A percentile compares a stretch with the other conserved stretches of the same genome.
Conservation (phyloP, 164 flowering plant species). For the Santalum album region DNA sequence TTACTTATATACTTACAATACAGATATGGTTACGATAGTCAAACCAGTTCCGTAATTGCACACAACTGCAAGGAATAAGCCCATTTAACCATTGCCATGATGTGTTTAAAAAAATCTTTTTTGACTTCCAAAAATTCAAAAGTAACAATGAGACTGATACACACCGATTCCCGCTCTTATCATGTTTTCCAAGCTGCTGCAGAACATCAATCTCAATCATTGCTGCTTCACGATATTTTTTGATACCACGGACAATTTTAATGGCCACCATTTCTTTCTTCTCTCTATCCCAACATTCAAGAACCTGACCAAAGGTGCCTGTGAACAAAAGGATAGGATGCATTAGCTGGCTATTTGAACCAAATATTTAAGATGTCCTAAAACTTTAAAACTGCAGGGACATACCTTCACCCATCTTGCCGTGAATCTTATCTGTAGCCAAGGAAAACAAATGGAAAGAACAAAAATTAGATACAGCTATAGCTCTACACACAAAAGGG, state of each 20-base stretch:
- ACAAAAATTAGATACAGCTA: not conserved
- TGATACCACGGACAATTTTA: not conserved
- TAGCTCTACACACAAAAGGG: too few species aligned
- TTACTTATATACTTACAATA: not conserved
- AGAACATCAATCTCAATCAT: not conserved
- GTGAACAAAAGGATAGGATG: not conserved
- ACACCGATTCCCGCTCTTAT: not conserved
- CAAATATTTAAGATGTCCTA: too few species aligned
- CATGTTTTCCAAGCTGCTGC: not conserved
- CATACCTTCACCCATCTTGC: constrained; percentile 1
- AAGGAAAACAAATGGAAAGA: not conserved
- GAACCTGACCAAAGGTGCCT: constrained; percentile 4
- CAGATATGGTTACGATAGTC: constrained; percentile 4
- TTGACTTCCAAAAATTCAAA: not conserved
- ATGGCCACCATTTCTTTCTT: not conserved
- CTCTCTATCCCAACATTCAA: constrained; percentile 1
- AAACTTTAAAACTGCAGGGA: not conserved
- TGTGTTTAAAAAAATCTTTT: not conserved
- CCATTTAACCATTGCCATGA: not conserved
- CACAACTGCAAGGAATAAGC: constrained; percentile 3
- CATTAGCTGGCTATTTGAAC: too few species aligned
- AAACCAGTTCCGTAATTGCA: constrained; percentile 4
- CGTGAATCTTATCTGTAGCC: not conserved
- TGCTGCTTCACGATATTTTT: constrained; percentile 1
- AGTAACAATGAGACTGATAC: not conserved